Evolutionary conservation across 2,329 filamentous ascomycete species (phyloP).

Genomic region (Ophiostoma novo-ulmi): DNA sequence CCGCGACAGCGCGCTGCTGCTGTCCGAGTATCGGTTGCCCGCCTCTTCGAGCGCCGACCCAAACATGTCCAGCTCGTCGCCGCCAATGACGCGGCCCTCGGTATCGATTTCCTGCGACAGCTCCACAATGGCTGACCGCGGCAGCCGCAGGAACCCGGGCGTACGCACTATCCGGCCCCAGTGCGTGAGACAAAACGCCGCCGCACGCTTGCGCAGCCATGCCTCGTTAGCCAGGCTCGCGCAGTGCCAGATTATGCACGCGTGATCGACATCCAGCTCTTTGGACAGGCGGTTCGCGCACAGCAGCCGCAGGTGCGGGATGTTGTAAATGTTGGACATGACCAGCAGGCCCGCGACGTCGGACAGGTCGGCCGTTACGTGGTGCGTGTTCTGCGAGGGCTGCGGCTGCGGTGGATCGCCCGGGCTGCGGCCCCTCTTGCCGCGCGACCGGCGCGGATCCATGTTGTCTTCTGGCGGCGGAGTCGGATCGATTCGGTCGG

Average conservation of each 20-base stretch:
- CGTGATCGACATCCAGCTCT: slow-evolving; percentile 90
- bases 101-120: slow-evolving; percentile 89
- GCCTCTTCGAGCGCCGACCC: slow-evolving; percentile 43
- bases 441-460: not conserved
- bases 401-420: not conserved
- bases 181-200: slow-evolving; percentile 82
- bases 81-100: slow-evolving; percentile 84
- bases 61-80: slow-evolving; percentile 67
- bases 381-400: not conserved
- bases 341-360: slow-evolving; percentile 93
- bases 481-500: slow-evolving; percentile 71
- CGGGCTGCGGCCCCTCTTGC: slow-evolving; percentile 21
- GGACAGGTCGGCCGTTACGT: slow-evolving; percentile 67
- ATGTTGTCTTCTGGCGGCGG: slow-evolving; percentile 37
- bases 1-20: slow-evolving; percentile 35
- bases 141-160: slow-evolving; percentile 75
- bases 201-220: slow-evolving; percentile 85
- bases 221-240: slow-evolving; percentile 86
- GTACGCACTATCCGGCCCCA: slow-evolving; percentile 94
- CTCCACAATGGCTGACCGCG: slow-evolving; percentile 75
- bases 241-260: slow-evolving; percentile 93
- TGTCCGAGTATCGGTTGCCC: slow-evolving; percentile 39
- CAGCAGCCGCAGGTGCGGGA: slow-evolving; percentile 83
- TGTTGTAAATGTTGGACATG: slow-evolving; percentile 97
- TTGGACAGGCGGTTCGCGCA: slow-evolving; percentile 86